Evolutionary conservation across 805 yeast species (phyloP), one percentile per base, ranked within the genome.

Genomic region (Candida odintsovae): DNA sequence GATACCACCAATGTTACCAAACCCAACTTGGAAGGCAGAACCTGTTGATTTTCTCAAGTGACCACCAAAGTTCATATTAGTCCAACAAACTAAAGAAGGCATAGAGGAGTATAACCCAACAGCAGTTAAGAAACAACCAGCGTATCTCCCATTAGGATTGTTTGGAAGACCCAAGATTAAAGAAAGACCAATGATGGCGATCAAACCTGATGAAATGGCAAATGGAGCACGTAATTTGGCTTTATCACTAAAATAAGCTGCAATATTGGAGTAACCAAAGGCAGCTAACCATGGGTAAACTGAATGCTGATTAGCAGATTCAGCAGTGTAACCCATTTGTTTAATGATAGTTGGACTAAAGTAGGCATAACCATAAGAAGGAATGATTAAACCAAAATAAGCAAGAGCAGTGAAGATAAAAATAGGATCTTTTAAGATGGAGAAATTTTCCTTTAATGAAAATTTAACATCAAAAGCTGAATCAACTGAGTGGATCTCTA

Each of bases 251-350:
- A 72, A 51, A 48, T 71, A 67, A 0, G 95, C 92, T n/a, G 75
- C 51, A 4, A 77, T 56, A 66, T 83, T 80, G 39, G 83, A 76
- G 29, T 76, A 68, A 6, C 83, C 89, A 58, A 88, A 84, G 0
- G 95, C 86, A 25, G 75, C 68, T 38, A 86, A 71, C 90, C 95
- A 89, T 19, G 96, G 95, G 54, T 88, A 90, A 42, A 89, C 86
- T 0, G 95, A 84, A 66, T 82, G 83, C 46, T 83, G 76, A 64
- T 89, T 89, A 10, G 95, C 92, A 46, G 76, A 70, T 56, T 80
- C 83, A 3, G 87, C 82, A 2, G 87, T 74, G 69, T 82, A 68
- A 9, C 72, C 72, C 62, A 67, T 59, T 42, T 65, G 64, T n/a
- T 60, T 56, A 42, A 68, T 64, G 46, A 68, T 68, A 28, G 68